Evolutionary conservation across 208 protist genomes (phyloP).

Genomic region (Phytomonas sp.): DNA sequence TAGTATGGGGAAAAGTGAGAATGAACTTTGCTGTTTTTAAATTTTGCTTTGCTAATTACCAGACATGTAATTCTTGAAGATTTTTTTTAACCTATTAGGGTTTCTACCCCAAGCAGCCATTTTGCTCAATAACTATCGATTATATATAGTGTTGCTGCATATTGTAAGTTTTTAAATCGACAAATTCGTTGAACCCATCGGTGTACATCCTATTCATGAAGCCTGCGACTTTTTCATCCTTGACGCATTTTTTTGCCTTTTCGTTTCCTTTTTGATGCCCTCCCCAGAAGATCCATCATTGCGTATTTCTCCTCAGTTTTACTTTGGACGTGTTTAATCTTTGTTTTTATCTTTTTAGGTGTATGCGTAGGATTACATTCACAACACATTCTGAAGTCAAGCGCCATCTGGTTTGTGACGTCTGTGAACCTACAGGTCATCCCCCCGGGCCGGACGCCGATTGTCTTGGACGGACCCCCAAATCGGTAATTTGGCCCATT

Average conservation of each 20-base stretch:
- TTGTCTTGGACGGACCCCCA: too few relatives aligned
- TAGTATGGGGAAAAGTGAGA: background rate
- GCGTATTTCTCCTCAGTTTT: too few relatives aligned
- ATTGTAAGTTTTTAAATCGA: background rate
- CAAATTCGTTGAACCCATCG: background rate
- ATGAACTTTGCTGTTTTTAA: background rate
- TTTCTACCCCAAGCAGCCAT: background rate
- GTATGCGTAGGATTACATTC: background rate
- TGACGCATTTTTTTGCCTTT: background rate
- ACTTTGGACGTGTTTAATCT: too few relatives aligned
- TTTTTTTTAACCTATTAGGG: background rate
- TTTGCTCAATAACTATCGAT: background rate
- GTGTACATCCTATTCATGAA: background rate
- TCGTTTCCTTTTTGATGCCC: background rate
- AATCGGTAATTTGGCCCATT: too few relatives aligned
- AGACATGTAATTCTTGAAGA: background rate
- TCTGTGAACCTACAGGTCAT: background rate
- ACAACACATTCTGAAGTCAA: background rate
- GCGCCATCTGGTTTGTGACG: background rate
- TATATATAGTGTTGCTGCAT: background rate
- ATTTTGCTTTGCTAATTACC: background rate
- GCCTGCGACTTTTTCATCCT: background rate
- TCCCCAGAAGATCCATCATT: background rate
- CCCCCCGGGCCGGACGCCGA: too few relatives aligned
- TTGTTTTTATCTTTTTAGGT: background rate